phyloP scores from a whole-genome alignment of 129 eudicot species.

The Silybum marianum region DNA sequence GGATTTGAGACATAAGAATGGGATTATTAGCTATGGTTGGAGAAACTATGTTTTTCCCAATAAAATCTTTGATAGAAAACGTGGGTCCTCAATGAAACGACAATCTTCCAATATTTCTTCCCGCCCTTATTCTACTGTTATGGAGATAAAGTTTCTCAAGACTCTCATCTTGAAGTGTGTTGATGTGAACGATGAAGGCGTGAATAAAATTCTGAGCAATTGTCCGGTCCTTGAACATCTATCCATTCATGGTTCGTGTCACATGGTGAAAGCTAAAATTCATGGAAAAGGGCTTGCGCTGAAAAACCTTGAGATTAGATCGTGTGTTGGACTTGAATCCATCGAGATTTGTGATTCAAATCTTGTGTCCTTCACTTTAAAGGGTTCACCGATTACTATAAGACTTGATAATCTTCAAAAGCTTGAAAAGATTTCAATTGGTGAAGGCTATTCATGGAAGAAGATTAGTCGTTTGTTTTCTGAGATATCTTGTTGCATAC shows the following conservation, averaged over 20 bases:
- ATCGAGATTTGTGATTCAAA: slow-evolving; percentile 33
- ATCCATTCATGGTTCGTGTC: slow-evolving; percentile 30
- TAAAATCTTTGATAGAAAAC: slow-evolving; percentile 18
- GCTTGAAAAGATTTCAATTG: slow-evolving; percentile 45
- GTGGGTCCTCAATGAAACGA: neutral
- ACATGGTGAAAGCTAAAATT: slow-evolving; percentile 33
- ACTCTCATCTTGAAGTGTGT: slow-evolving; percentile 36
- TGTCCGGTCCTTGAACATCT: slow-evolving; percentile 32
- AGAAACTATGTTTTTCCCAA: slow-evolving; percentile 31
- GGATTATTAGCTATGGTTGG: slow-evolving; percentile 24
- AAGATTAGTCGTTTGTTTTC: slow-evolving; percentile 34
- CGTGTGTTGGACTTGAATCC: slow-evolving; percentile 26
- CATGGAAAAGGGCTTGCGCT: slow-evolving; percentile 26
- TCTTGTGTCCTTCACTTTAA: slow-evolving; percentile 34
- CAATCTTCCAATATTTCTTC: neutral
- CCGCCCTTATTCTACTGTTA: neutral
- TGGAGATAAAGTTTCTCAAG: slow-evolving; percentile 29
- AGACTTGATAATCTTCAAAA: slow-evolving; percentile 32
- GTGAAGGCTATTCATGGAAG: slow-evolving; percentile 26
- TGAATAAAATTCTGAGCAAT: slow-evolving; percentile 19
- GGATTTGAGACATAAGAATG: slow-evolving; percentile 36
- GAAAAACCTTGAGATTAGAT: slow-evolving; percentile 37
- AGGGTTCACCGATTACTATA: slow-evolving; percentile 31
- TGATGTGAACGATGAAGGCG: slow-evolving; percentile 37
- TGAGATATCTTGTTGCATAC: slow-evolving; percentile 36